Percentiles rank a stretch among this genome's conserved stretches.
phyloP scores from a whole-genome alignment of 768 basidiomycete species.

The Phylloporus sp. region DNA sequence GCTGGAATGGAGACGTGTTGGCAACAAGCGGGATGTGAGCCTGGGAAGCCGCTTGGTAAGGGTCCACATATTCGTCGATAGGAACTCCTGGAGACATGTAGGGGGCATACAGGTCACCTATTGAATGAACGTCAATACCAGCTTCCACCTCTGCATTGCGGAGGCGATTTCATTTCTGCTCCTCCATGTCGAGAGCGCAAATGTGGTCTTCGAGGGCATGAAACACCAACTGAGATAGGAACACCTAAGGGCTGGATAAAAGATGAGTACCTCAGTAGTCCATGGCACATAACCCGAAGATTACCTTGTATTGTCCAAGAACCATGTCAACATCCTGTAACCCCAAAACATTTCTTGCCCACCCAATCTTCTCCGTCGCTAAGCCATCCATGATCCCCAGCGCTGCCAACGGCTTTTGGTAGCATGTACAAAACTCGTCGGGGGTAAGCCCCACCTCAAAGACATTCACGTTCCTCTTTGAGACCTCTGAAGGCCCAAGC shows the following conservation, averaged over 20 bases:
- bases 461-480: constrained; percentile 55
- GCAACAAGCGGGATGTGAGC: constrained; percentile 80
- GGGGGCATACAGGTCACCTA: constrained; percentile 72
- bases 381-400: constrained; percentile 57
- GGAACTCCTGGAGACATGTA: constrained; percentile 50
- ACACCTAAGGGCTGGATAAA: constrained; percentile 53
- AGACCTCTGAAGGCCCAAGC: constrained; percentile 75
- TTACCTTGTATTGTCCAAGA: constrained; percentile 78
- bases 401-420: constrained; percentile 58
- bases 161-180: constrained; percentile 74
- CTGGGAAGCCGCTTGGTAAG: constrained; percentile 48
- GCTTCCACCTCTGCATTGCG: constrained; percentile 72
- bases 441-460: constrained; percentile 86
- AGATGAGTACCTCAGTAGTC: constrained; percentile 2
- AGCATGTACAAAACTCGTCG: constrained; percentile 82
- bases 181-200: constrained; percentile 77
- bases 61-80: constrained; percentile 47
- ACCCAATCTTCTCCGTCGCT: constrained; percentile 55
- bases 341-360: constrained; percentile 50
- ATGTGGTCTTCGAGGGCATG: constrained; percentile 84
- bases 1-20: constrained; percentile 78
- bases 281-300: background rate
- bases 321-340: constrained; percentile 70
- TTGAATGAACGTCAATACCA: constrained; percentile 52
- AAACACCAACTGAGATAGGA: constrained; percentile 82